Base-by-base conservation (phyloP, 2,329 filamentous ascomycete genomes). In the Escovopsis weberi region DNA sequence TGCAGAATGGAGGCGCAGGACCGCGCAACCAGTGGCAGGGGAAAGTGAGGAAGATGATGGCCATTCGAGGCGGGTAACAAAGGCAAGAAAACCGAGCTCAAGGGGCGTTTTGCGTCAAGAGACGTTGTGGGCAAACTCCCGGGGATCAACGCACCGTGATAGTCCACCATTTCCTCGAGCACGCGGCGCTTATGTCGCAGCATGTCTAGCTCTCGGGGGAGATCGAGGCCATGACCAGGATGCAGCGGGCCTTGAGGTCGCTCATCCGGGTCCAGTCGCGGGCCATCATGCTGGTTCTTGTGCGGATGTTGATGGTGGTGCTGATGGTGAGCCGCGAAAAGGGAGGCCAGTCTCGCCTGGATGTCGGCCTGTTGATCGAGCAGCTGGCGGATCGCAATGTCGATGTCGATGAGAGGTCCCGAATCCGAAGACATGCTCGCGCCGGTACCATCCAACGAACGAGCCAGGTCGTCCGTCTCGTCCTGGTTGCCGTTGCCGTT, bases 331-430 rank as follows among this genome's bases (percentile, higher is more conserved):
- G 61, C 59, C 43, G 67, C 66, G 12, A 73, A 60, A 39, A 74
- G 56, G 45, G 61, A 61, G 44, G 66, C 63, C 42, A 74, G 61
- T 53, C 66, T 67, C 47, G 69, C 63, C 51, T 72, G 67, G 51
- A 73, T 69, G 47, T 70, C 68, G 52, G 67, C 67, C 52, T 72
- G 69, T 54, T 75, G 70, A 48, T 68, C 65, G 45, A 70, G 66
- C 47, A 73, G 60, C 43, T 56, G 56, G 50, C 53, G 53, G 46
- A 60, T 53, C 40, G 38, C 35, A 26, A 34, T 26, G 40, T 45
- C 38, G 41, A 38, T n/a, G 35, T 45, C 44, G 38, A 43, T 35
- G 40, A 40, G 33, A 26, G 38, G 42, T 26, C 15, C 33, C 18
- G 42, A 38, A 33, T 26, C 26, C 32, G 42, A 39, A 23, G 23